Conservation (phyloP, 768 basidiomycete species). For the Termitomyces sp. region DNA sequence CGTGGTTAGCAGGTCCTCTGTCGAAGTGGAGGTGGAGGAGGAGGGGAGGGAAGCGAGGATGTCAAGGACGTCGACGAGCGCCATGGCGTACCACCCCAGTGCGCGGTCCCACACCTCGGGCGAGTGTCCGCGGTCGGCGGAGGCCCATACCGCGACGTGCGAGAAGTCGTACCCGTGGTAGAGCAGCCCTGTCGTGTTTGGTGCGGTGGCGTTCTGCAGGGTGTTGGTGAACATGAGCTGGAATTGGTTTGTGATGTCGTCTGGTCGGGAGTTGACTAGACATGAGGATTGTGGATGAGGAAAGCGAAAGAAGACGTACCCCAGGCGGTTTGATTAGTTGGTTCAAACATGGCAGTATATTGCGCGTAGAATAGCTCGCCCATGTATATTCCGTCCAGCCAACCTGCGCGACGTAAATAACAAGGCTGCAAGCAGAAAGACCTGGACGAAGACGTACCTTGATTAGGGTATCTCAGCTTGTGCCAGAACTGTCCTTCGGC, state of each 20-base stretch:
- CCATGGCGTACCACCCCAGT: constrained; percentile 43
- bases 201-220: constrained; percentile 27
- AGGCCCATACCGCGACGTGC: constrained; percentile 36
- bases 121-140: constrained; percentile 37
- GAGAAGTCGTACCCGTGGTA: constrained; percentile 47
- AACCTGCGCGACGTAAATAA: constrained; percentile 21
- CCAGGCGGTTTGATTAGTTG: constrained; percentile 31
- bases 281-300: not conserved
- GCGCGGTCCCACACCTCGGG: constrained; percentile 46
- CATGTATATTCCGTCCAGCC: constrained; percentile 44
- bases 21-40: constrained; percentile 1
- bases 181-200: constrained; percentile 35
- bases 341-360: constrained; percentile 31
- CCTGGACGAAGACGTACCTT: constrained; percentile 23
- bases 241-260: constrained; percentile 36
- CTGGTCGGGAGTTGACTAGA: constrained; percentile 11
- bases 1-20: constrained; percentile 5
- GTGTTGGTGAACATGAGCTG: constrained; percentile 38
- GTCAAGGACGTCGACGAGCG: constrained; percentile 39
- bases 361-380: constrained; percentile 37
- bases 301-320: constrained; percentile 16
- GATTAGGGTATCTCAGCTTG: constrained; percentile 34
- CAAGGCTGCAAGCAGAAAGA: not conserved
- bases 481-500: constrained; percentile 43
- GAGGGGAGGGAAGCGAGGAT: constrained; percentile 31